phyloP scores from a whole-genome alignment of 768 basidiomycete genomes.

The Boletus subcaerulescens region DNA sequence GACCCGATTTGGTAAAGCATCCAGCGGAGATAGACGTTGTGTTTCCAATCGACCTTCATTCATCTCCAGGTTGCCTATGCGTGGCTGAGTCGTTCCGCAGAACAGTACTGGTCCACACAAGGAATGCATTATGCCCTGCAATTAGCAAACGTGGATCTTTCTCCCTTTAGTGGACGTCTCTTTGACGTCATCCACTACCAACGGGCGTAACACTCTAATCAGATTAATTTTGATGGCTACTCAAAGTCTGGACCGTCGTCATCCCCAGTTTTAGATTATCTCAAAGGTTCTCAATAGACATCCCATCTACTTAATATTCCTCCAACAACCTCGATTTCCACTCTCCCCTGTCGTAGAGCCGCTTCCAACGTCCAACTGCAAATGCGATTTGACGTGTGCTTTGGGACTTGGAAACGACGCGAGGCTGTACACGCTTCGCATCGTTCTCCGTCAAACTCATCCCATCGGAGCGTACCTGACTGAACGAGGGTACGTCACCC shows the following conservation, averaged over 20 bases:
- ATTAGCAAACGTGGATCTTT: too few species aligned
- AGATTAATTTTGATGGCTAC: too few species aligned
- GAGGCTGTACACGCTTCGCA: background rate
- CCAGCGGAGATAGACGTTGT: background rate
- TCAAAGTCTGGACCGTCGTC: too few species aligned
- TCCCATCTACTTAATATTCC: background rate
- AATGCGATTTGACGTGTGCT: background rate
- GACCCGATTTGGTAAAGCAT: background rate
- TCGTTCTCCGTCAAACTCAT: background rate
- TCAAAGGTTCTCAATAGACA: too few species aligned
- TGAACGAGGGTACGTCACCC: background rate
- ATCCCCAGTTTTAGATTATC: background rate
- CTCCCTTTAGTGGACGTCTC: too few species aligned
- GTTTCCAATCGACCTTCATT: background rate
- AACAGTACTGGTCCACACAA: background rate
- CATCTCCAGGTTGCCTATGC: background rate
- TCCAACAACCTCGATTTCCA: slow-evolving; percentile 11
- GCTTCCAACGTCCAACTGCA: background rate
- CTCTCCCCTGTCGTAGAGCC: slow-evolving; percentile 5
- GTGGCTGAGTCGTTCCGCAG: background rate
- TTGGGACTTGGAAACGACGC: background rate
- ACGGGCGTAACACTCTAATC: too few species aligned
- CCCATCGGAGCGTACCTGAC: background rate
- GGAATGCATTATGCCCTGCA: too few species aligned
- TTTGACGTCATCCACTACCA: too few species aligned